Percentiles rank a stretch among this genome's conserved stretches.
Conservation (phyloP, 208 protist genomes). For the Trichomonas vaginalis region DNA sequence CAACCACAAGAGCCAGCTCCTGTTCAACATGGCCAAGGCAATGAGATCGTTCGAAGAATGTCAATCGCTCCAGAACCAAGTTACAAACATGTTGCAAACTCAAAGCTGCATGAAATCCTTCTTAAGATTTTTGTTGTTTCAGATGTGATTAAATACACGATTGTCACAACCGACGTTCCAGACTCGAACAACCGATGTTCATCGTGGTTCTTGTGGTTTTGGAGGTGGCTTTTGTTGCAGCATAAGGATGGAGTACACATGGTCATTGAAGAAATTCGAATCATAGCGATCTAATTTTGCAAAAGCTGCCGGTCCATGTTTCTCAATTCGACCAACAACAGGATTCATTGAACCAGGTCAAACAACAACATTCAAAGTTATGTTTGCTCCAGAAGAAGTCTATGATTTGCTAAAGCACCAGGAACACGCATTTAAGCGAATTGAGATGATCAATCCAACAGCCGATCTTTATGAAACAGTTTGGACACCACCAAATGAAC, state of each 20-base stretch:
- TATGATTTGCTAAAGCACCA: not conserved
- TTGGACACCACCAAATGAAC: not conserved
- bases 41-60: not conserved
- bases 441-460: not conserved
- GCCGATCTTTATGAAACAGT: not conserved
- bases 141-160: not conserved
- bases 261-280: not conserved
- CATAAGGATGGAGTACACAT: not conserved
- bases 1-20: not conserved
- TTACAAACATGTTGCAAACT: not conserved
- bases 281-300: not conserved
- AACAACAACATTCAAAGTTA: not conserved
- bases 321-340: not conserved
- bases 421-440: not conserved
- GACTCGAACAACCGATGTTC: not conserved
- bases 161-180: not conserved
- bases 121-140: not conserved
- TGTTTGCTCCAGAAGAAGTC: not conserved
- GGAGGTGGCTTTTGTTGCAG: not conserved
- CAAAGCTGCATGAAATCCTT: not conserved
- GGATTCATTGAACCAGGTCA: not conserved
- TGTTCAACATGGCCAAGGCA: not conserved
- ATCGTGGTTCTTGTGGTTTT: not conserved
- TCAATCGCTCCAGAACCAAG: not conserved
- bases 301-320: not conserved